A percentile compares a stretch with the other conserved stretches of the same genome.
Evolutionary conservation across 148 eudicot species (phyloP).

Genomic region (Chenopodium quinoa): DNA sequence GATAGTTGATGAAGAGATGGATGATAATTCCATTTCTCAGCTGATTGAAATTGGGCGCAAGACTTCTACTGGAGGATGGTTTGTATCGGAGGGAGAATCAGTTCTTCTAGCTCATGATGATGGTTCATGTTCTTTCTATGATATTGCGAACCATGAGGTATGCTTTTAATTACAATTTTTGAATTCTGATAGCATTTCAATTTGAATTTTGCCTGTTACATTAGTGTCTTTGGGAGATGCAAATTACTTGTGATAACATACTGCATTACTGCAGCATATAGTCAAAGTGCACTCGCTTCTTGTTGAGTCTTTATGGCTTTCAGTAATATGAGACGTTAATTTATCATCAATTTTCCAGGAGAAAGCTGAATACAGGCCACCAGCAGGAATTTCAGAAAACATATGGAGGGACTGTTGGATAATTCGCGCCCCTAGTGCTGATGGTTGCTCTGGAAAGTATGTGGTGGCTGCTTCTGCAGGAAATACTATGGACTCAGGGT

Average conservation of each 20-base stretch:
- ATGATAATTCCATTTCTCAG: constrained; percentile 43
- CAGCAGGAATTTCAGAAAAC: constrained; percentile 54
- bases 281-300: not conserved
- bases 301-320: not conserved
- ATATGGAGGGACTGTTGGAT: constrained; percentile 95
- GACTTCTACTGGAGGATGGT: constrained; percentile 82
- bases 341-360: constrained; percentile 40
- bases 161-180: not conserved
- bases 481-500: constrained; percentile 70
- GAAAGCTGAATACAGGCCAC: constrained; percentile 80
- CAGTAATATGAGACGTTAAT: not conserved
- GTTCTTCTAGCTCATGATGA: constrained; percentile 87
- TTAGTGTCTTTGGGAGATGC: not conserved
- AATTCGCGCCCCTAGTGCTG: constrained; percentile 77
- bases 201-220: not conserved
- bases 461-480: constrained; percentile 99
- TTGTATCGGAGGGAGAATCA: constrained; percentile 88
- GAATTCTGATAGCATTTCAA: not conserved
- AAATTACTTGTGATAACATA: not conserved
- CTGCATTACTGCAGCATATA: not conserved
- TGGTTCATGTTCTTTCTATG: constrained; percentile 82
- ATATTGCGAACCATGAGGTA: constrained; percentile 77
- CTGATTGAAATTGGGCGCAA: constrained; percentile 64
- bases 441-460: constrained; percentile 79
- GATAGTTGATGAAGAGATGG: constrained; percentile 52